phyloP scores from a whole-genome alignment of 2,329 filamentous ascomycete species.

The Torrubiella hemipterigena region DNA sequence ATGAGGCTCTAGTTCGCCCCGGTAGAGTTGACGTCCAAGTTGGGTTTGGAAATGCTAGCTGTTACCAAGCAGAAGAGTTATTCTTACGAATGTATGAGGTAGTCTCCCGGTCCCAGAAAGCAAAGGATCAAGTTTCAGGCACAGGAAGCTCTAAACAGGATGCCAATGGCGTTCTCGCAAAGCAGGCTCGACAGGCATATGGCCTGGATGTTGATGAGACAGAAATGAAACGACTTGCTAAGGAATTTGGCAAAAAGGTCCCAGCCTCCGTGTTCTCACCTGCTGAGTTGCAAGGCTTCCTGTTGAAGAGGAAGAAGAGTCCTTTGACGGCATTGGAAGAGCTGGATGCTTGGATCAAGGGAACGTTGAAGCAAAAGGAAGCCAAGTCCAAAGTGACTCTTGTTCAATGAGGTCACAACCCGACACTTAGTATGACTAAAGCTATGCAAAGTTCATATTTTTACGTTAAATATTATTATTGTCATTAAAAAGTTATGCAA shows the following conservation, averaged over 20 bases:
- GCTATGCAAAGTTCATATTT: background rate
- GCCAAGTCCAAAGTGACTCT: slow-evolving; percentile 33
- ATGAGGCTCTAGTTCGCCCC: slow-evolving; percentile 61
- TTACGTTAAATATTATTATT: background rate
- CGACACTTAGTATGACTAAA: background rate
- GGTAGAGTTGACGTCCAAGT: slow-evolving; percentile 63
- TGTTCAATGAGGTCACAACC: slow-evolving; percentile 29
- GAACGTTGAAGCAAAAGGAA: slow-evolving; percentile 36
- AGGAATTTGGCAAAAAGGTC: slow-evolving; percentile 39
- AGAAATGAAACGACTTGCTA: slow-evolving; percentile 32
- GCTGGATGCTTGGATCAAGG: slow-evolving; percentile 40
- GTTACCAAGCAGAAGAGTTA: slow-evolving; percentile 40
- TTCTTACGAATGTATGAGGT: slow-evolving; percentile 50
- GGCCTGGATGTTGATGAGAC: slow-evolving; percentile 20
- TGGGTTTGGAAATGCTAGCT: slow-evolving; percentile 46
- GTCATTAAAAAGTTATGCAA: no score
- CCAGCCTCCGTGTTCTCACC: slow-evolving; percentile 41
- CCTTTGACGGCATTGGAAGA: slow-evolving; percentile 43
- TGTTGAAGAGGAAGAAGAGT: slow-evolving; percentile 49
- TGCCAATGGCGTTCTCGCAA: slow-evolving; percentile 5
- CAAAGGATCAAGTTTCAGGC: slow-evolving; percentile 1
- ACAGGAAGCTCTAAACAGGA: slow-evolving; percentile 1
- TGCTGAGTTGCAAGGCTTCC: slow-evolving; percentile 53
- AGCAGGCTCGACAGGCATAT: slow-evolving; percentile 9
- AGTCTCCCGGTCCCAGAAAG: slow-evolving; percentile 4